Evolutionary conservation across 495 filamentous ascomycete species (phyloP), one percentile per base, ranked within the genome.

Genomic region (Tuber melanosporum): DNA sequence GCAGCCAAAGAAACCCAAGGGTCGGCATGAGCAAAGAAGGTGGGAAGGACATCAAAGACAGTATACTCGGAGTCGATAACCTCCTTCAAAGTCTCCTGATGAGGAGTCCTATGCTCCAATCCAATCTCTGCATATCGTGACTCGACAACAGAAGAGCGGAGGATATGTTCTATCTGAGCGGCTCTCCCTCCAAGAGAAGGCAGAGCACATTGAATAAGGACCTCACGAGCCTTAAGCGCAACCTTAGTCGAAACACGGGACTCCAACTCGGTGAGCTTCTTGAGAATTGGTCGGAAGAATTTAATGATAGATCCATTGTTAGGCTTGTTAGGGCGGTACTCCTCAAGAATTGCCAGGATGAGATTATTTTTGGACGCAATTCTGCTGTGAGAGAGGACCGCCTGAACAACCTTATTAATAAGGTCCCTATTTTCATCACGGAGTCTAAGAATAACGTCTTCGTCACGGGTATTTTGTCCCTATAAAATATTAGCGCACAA

Each of bases 51-150:
- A 84, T 99, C 95, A 82, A 97, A 98, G 76, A 99, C 94, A 70
- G 94, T 98, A 86, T 94, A 98, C 86, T 95, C 95, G 47, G 95
- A 98, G 85, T 99, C 95, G 70, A 99, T 93, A 70, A 99, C 95
- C 84, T 99, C 95, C 86, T 97, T 95, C 84, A 99, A 90, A 81
- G 94, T 87, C 62, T 93, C 90, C 72, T 94, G 85, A 83, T 91
- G 91, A n/a, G 95, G 95, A 83, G 97, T 93, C 77, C 96, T 90
- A 85, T 99, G 95, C 73, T 97, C 94, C 94, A 93, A 98, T 70
- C 95, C 94, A 66, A 93, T 96, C 87, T 99, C 96, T 46, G 96
- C 95, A 83, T 99, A 99, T 80, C 92, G 90, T 52, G 94, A 97
- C 85, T 98, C 94, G 9, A 98, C 90, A n/a, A 99, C 95, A 3